phyloP scores from a whole-genome alignment of 768 basidiomycete genomes.

The Fomitopsis serialis region DNA sequence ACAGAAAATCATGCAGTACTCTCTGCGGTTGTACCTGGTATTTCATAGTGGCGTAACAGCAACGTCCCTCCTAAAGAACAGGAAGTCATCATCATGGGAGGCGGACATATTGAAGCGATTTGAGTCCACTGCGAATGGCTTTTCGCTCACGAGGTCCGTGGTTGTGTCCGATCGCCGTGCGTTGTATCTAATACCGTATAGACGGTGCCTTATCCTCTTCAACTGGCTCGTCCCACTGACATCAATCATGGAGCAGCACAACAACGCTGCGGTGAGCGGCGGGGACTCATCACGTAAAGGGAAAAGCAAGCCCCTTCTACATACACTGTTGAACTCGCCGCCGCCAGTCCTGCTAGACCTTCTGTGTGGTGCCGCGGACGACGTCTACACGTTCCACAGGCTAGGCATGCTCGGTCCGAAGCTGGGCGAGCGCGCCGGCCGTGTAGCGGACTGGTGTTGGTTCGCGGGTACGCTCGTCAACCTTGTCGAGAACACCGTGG shows the following conservation, averaged over 20 bases:
- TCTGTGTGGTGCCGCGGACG: slow-evolving; percentile 69
- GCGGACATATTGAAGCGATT: slow-evolving; percentile 53
- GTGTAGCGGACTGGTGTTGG: slow-evolving; percentile 86
- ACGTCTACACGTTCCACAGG: slow-evolving; percentile 69
- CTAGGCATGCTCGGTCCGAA: slow-evolving; percentile 65
- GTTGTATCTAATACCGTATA: slow-evolving; percentile 24
- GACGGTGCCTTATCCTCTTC: slow-evolving; percentile 77
- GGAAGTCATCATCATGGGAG: slow-evolving; percentile 48
- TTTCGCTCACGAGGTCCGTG: slow-evolving; percentile 70
- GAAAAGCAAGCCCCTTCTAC: slow-evolving; percentile 54
- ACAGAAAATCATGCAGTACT: slow-evolving; percentile 86
- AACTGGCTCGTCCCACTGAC: slow-evolving; percentile 81
- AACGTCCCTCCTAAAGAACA: slow-evolving; percentile 42
- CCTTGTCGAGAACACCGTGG: slow-evolving; percentile 79
- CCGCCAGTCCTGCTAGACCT: slow-evolving; percentile 81
- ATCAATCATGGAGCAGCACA: slow-evolving; percentile 63
- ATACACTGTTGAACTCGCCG: slow-evolving; percentile 71
- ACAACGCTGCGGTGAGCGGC: slow-evolving; percentile 37
- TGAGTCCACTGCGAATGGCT: slow-evolving; percentile 53
- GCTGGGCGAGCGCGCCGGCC: slow-evolving; percentile 62
- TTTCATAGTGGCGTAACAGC: slow-evolving; percentile 54
- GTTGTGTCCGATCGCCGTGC: neutral
- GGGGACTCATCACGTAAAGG: slow-evolving; percentile 3
- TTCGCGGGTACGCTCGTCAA: slow-evolving; percentile 72
- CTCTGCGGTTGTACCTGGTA: slow-evolving; percentile 66